Conservation (phyloP, 768 basidiomycete genomes). For the Mycena epipterygia region DNA sequence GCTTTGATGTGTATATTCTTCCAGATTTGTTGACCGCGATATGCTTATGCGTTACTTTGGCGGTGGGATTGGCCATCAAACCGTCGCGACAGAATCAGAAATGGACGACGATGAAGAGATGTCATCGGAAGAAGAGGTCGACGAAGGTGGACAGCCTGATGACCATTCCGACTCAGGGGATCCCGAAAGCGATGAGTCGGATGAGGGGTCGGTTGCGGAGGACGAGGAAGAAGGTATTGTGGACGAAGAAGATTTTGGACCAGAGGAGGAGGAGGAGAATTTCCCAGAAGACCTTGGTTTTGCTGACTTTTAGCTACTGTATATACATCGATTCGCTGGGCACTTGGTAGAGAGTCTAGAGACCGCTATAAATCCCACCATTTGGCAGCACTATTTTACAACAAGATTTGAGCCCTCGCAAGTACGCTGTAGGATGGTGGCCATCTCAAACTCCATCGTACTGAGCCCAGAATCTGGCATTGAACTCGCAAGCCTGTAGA, state of each 20-base stretch:
- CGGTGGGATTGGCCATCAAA: neutral
- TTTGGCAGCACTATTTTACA: neutral
- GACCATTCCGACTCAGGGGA: neutral
- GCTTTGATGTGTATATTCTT: too few species aligned
- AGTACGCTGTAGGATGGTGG: neutral
- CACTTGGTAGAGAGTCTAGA: too few species aligned
- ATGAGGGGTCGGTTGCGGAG: neutral
- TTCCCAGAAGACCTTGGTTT: neutral
- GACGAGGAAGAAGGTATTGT: neutral
- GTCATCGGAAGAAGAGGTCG: neutral
- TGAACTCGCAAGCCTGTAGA: neutral
- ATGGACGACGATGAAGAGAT: neutral
- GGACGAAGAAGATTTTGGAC: neutral
- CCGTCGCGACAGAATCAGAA: neutral
- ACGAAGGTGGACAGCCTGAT: neutral
- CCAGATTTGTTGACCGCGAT: neutral
- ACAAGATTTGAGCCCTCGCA: neutral
- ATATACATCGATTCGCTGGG: too few species aligned
- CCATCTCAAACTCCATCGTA: neutral
- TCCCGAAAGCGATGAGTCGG: neutral
- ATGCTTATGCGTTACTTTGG: neutral
- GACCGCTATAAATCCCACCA: too few species aligned
- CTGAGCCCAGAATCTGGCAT: neutral
- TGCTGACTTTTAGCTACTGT: neutral
- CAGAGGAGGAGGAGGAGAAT: neutral